Evolutionary conservation across 2,329 filamentous ascomycete genomes (phyloP).

Genomic region (Elsinoe arachidis): DNA sequence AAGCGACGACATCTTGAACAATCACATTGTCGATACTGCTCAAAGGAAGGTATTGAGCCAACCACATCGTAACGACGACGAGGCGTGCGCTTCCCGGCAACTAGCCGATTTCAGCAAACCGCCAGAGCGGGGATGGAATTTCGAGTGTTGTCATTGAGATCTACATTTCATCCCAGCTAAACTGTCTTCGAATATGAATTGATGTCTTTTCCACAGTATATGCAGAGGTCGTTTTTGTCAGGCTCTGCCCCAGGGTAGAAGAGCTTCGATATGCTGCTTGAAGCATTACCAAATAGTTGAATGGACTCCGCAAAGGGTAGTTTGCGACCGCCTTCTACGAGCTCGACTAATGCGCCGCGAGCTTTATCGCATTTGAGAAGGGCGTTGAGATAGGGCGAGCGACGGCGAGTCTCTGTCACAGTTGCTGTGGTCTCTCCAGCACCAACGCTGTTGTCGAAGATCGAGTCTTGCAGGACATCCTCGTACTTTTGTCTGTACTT

Average conservation of each 20-base stretch:
- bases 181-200: too few relatives aligned
- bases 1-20: too few relatives aligned
- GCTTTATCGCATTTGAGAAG: not conserved
- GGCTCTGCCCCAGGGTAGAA: not conserved
- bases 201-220: not conserved
- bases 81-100: too few relatives aligned
- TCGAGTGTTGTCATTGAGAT: too few relatives aligned
- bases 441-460: not conserved
- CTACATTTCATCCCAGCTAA: too few relatives aligned
- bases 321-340: not conserved
- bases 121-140: too few relatives aligned
- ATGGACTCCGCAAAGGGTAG: not conserved
- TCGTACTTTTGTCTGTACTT: not conserved
- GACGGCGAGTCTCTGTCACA: not conserved
- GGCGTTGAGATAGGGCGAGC: not conserved
- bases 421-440: not conserved
- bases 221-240: not conserved
- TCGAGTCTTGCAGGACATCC: not conserved
- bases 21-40: too few relatives aligned
- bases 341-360: not conserved
- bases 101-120: too few relatives aligned
- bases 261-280: not conserved
- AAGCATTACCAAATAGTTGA: not conserved
- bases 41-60: too few relatives aligned
- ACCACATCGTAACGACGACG: too few relatives aligned